Percentiles rank a stretch among this genome's conserved stretches.
phyloP scores from a whole-genome alignment of 306 rosid genomes.

The Cucurbita moschata region DNA sequence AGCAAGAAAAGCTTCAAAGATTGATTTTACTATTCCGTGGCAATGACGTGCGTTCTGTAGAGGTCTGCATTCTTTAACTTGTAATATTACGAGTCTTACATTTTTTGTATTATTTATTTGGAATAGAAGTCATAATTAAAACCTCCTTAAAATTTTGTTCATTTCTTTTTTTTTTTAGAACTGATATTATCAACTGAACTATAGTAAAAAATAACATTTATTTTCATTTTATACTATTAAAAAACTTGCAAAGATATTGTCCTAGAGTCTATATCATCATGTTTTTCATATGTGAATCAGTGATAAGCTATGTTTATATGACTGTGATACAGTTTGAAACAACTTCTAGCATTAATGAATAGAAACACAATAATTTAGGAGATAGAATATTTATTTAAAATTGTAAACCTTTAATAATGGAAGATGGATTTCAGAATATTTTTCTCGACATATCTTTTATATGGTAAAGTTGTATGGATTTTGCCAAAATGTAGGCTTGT shows the following conservation, averaged over 20 bases:
- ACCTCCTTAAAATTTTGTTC: background rate
- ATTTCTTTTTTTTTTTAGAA: background rate
- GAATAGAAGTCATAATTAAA: background rate
- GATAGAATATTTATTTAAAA: background rate
- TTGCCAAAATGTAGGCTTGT: constrained; percentile 8
- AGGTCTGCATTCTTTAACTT: constrained; percentile 8
- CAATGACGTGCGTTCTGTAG: background rate
- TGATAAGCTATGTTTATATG: background rate
- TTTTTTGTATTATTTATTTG: background rate
- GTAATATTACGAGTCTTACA: background rate
- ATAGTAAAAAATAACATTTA: background rate
- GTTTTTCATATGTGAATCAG: background rate
- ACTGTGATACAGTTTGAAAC: background rate
- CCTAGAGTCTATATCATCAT: background rate
- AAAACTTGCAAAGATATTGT: background rate
- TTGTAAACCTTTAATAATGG: background rate
- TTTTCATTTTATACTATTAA: background rate
- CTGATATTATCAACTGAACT: background rate
- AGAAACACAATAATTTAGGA: background rate
- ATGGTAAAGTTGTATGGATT: background rate
- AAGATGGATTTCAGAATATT: background rate
- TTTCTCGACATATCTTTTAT: background rate
- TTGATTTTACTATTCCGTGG: background rate
- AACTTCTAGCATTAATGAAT: background rate
- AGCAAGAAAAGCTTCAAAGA: constrained; percentile 15